Evolutionary conservation across 1,284 basidiomycete genomes (phyloP).

Genomic region (Chalciporus sp.): DNA sequence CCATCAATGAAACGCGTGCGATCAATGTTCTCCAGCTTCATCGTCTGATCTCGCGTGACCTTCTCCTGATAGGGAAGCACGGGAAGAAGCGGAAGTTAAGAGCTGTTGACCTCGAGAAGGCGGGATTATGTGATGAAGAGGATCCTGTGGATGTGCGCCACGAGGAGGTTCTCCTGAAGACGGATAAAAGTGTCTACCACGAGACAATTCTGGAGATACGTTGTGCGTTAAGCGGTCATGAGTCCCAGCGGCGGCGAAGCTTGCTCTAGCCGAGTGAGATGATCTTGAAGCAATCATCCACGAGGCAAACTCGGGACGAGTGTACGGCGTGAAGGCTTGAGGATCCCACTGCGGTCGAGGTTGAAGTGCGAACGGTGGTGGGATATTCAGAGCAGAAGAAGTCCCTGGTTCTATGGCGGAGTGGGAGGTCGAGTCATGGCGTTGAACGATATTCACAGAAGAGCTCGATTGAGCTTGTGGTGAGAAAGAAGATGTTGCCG

Average conservation of each 20-base stretch:
- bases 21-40: constrained; percentile 19
- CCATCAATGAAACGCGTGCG: constrained; percentile 1
- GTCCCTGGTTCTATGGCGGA: constrained; percentile 6
- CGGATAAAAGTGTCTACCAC: constrained; percentile 10
- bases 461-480: constrained; percentile 26
- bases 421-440: constrained; percentile 8
- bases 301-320: constrained; percentile 38
- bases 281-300: constrained; percentile 39
- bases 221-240: constrained; percentile 18
- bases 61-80: constrained; percentile 13
- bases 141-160: constrained; percentile 8
- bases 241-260: constrained; percentile 15
- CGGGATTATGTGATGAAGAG: constrained; percentile 19
- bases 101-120: constrained; percentile 18
- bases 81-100: constrained; percentile 16
- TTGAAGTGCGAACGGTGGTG: constrained; percentile 67
- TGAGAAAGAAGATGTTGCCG: constrained; percentile 22
- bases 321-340: constrained; percentile 38
- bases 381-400: constrained; percentile 35
- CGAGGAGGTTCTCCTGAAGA: constrained; percentile 16
- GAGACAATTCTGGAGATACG: constrained; percentile 14
- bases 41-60: constrained; percentile 23
- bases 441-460: constrained; percentile 21
- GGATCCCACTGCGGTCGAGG: constrained; percentile 64
- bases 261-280: constrained; percentile 19